Evolutionary conservation across 345 rosid species (phyloP).

Genomic region (Geranium rotundifolium): DNA sequence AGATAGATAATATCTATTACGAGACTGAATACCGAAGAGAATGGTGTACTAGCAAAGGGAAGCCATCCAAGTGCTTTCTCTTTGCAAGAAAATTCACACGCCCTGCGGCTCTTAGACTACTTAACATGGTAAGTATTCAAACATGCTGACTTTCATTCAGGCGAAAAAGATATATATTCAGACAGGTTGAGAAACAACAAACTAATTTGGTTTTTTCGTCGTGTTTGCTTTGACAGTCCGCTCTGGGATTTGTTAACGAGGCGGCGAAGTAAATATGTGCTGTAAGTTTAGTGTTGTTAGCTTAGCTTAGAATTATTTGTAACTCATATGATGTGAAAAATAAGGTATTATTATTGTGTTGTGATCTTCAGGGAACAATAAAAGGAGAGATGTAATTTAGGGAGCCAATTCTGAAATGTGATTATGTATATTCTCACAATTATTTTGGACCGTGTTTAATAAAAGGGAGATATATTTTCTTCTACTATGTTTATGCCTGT

Average conservation of each 20-base stretch:
- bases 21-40: conserved; percentile 82
- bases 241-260: background rate
- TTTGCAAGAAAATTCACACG: conserved; percentile 93
- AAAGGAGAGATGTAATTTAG: background rate
- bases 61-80: conserved; percentile 73
- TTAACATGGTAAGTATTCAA: conserved; percentile 36
- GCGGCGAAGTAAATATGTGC: background rate
- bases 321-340: background rate
- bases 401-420: background rate
- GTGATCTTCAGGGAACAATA: background rate
- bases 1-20: conserved; percentile 64
- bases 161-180: background rate
- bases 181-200: background rate
- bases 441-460: too few relatives aligned
- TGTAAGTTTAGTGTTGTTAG: background rate
- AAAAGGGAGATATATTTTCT: too few relatives aligned
- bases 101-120: conserved; percentile 79
- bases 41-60: conserved; percentile 88
- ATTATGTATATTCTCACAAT: background rate
- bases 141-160: background rate
- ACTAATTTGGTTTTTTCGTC: too few relatives aligned
- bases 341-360: background rate
- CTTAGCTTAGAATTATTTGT: background rate
- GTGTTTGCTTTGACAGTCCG: background rate
- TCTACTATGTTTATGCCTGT: too few relatives aligned